A percentile compares a stretch with the other conserved stretches of the same genome.
Evolutionary conservation across 1,284 basidiomycete genomes (phyloP).

Genomic region (Ganoderma lucidum): DNA sequence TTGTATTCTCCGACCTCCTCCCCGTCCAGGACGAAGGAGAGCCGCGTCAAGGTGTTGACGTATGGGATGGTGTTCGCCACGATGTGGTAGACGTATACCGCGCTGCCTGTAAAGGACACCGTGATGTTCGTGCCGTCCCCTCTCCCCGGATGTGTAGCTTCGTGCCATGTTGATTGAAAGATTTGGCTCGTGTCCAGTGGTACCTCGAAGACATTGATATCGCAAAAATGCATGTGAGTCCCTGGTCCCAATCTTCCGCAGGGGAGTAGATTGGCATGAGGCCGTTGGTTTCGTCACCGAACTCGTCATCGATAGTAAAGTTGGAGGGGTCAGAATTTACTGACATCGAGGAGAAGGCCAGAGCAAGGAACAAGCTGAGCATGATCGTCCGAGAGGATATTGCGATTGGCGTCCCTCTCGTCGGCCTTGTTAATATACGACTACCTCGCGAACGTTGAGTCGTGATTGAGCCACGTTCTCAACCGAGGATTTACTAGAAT

Average conservation of each 20-base stretch:
- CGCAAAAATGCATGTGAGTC: conserved; percentile 16
- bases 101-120: conserved; percentile 21
- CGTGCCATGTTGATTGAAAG: conserved; percentile 26
- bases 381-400: neutral
- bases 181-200: conserved; percentile 1
- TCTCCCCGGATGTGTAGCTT: conserved; percentile 8
- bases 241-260: conserved; percentile 13
- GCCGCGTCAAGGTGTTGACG: conserved; percentile 9
- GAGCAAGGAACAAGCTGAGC: neutral
- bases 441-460: neutral
- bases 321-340: conserved; percentile 14
- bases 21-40: conserved; percentile 20
- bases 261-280: conserved; percentile 17
- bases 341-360: neutral
- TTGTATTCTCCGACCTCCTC: conserved; percentile 11
- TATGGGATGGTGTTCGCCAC: conserved; percentile 9
- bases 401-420: neutral
- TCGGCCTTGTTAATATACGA: neutral
- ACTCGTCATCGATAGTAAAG: conserved; percentile 27
- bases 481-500: neutral
- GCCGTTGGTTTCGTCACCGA: conserved; percentile 19
- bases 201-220: conserved; percentile 4
- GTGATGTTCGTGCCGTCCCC: conserved; percentile 1
- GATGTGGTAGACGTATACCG: conserved; percentile 26
- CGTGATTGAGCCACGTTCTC: neutral